phyloP scores from a whole-genome alignment of 257 asterid genomes.

The Schizonepeta tenuifolia region DNA sequence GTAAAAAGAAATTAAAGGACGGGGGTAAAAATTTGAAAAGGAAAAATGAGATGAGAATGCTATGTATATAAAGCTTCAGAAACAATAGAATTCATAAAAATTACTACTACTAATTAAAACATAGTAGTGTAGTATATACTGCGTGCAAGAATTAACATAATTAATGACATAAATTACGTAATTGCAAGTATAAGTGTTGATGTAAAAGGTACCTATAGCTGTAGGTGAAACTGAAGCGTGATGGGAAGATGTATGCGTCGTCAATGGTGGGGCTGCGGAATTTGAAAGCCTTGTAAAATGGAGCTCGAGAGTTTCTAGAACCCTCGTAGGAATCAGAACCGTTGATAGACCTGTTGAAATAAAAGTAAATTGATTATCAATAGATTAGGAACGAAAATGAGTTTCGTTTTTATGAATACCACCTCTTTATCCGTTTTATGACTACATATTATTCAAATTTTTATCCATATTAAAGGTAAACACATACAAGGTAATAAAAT shows the following conservation, averaged over 20 bases:
- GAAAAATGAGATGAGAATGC: background rate
- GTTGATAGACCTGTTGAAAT: slow-evolving; percentile 56
- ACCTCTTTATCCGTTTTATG: no score
- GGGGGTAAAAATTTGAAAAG: background rate
- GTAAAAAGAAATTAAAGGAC: background rate
- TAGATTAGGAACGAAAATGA: no score
- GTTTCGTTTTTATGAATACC: no score
- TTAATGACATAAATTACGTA: background rate
- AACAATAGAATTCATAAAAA: background rate
- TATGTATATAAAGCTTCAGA: background rate
- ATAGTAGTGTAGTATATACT: no score
- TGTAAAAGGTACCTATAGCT: slow-evolving; percentile 29
- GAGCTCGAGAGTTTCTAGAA: slow-evolving; percentile 36
- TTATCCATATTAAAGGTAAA: no score
- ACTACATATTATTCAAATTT: no score
- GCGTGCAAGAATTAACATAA: background rate
- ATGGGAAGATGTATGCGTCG: background rate
- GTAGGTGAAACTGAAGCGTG: no score
- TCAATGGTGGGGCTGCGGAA: background rate
- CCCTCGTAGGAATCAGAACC: slow-evolving; percentile 82
- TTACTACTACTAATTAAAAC: no score
- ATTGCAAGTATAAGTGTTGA: background rate
- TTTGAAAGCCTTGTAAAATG: slow-evolving; percentile 34
- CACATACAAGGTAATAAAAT: no score
- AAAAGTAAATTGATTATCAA: background rate